These are phyloP conservation scores for Parsonsia alboflavescens DNA, from an alignment of 257 asterid species.

Conservation along the genomic window DNA sequence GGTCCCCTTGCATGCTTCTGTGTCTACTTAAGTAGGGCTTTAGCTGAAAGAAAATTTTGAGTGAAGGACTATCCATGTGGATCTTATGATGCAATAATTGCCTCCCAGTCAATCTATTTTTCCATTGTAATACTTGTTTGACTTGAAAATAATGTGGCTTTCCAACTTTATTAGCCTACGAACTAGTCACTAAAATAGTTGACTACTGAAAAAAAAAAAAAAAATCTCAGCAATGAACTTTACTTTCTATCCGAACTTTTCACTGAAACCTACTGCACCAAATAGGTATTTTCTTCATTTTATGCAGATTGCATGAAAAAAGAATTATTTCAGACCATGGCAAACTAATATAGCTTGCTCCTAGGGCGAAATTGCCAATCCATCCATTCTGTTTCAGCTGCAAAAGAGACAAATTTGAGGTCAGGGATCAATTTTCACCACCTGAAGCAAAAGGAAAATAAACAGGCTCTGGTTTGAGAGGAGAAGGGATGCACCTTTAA, in stretches of 20 bases:
- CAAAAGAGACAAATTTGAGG: constrained; percentile 13
- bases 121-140: background rate
- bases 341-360: constrained; percentile 94
- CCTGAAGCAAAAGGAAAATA: background rate
- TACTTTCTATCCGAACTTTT: background rate
- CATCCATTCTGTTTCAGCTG: constrained; percentile 99
- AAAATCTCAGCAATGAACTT: too few relatives aligned
- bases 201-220: background rate
- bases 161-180: background rate
- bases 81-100: too few relatives aligned
- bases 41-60: background rate
- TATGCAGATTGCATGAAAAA: constrained; percentile 11
- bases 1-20: background rate
- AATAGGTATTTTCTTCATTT: background rate
- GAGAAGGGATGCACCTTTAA: constrained; percentile 51
- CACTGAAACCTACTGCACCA: background rate
- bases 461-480: constrained; percentile 14
- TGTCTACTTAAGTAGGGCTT: background rate
- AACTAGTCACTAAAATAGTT: too few relatives aligned
- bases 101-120: background rate
- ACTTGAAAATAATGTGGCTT: background rate
- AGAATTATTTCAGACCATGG: constrained; percentile 62
- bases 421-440: background rate
- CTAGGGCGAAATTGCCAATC: constrained; percentile 95
- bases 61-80: background rate